A percentile compares a stretch with the other conserved stretches of the same genome.
Conservation (phyloP, 345 rosid genomes). For the Cardamine occulta region DNA sequence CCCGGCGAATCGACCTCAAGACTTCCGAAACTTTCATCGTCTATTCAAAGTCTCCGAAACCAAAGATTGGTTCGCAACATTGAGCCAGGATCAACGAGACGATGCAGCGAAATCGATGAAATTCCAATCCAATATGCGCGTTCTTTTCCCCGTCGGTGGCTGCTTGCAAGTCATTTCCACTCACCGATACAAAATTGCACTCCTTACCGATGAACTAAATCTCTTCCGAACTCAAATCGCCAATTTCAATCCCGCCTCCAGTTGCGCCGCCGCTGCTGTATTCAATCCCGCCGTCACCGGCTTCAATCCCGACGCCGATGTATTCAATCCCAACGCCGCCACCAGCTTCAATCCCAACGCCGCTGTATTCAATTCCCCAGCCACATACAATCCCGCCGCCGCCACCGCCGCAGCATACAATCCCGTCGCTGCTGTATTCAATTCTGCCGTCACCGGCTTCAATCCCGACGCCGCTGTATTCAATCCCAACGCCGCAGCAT, state of each 20-base stretch:
- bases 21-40: not conserved
- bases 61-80: no score
- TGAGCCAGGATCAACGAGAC: not conserved
- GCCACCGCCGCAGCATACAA: no score
- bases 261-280: no score
- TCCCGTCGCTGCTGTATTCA: no score
- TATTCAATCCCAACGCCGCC: not conserved
- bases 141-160: not conserved
- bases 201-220: not conserved
- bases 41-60: no score
- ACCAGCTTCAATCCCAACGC: not conserved
- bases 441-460: not conserved
- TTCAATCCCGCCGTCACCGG: not conserved
- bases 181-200: not conserved
- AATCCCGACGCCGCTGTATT: no score
- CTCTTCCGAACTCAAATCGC: not conserved
- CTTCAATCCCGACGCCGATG: not conserved
- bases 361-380: not conserved
- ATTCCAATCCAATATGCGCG: not conserved
- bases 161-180: not conserved
- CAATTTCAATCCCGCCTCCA: not conserved
- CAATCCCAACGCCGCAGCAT: not conserved
- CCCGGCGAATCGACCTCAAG: not conserved
- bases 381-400: not conserved
- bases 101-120: not conserved